A percentile compares a stretch with the other conserved stretches of the same genome.
phyloP scores from a whole-genome alignment of 164 flowering plant species.

The Protea cynaroides region DNA sequence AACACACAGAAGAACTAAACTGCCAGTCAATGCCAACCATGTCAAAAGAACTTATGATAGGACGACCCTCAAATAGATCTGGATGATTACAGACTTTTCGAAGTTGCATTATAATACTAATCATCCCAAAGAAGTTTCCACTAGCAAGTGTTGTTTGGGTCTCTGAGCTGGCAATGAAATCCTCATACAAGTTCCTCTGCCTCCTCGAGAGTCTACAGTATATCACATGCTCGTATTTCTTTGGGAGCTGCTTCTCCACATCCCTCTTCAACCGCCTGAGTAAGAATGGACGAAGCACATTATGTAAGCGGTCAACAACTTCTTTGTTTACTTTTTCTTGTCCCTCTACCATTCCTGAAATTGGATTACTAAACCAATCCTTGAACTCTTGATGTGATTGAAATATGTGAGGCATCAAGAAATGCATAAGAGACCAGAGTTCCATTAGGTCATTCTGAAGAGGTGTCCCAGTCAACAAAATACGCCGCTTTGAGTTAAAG shows the following conservation, averaged over 20 bases:
- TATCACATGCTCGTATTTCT: constrained; percentile 90
- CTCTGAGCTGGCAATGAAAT: constrained; percentile 96
- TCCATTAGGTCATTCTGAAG: constrained; percentile 99
- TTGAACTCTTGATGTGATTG: constrained; percentile 99
- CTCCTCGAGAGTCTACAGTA: constrained; percentile 90
- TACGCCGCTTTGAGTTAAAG: constrained; percentile 92
- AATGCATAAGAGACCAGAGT: constrained; percentile 99
- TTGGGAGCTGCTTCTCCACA: constrained; percentile 97
- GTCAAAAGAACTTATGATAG: constrained; percentile 94
- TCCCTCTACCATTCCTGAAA: constrained; percentile 97
- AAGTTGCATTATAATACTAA: constrained; percentile 96
- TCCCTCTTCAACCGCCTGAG: constrained; percentile 92
- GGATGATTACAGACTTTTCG: constrained; percentile 99
- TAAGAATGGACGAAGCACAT: constrained; percentile 94
- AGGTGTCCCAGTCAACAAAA: constrained; percentile 94
- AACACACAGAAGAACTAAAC: constrained; percentile 68
- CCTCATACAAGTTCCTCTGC: constrained; percentile 97
- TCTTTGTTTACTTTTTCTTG: constrained; percentile 96
- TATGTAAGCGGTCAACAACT: constrained; percentile 95
- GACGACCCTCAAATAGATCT: constrained; percentile 98
- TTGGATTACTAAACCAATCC: constrained; percentile 99
- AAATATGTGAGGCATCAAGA: constrained; percentile 98
- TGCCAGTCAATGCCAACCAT: constrained; percentile 73
- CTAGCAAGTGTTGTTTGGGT: constrained; percentile 96
- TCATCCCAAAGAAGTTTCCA: constrained; percentile 93